Evolutionary conservation across 345 rosid genomes (phyloP).

Genomic region (Linum lewisii): DNA sequence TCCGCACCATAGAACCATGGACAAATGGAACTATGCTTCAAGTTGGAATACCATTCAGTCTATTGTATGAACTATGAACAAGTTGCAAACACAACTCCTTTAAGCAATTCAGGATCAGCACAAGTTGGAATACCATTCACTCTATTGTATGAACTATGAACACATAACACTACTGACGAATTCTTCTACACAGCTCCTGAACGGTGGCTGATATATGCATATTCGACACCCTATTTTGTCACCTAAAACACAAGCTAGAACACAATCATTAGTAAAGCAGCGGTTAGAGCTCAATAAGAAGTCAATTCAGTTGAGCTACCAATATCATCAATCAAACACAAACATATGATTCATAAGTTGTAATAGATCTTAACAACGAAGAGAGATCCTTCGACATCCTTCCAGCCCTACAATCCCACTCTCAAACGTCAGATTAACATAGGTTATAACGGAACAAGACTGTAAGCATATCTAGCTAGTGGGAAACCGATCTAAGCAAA

Average conservation of each 20-base stretch:
- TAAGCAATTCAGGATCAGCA: constrained; percentile 62
- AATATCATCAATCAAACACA: background rate
- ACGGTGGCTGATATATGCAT: constrained; percentile 71
- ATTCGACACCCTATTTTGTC: constrained; percentile 69
- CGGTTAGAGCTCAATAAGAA: background rate
- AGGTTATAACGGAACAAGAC: no score
- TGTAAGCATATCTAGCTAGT: no score
- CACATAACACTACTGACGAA: constrained; percentile 86
- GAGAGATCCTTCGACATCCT: constrained; percentile 70
- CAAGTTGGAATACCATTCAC: constrained; percentile 84
- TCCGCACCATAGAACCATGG: no score
- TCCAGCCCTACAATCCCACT: constrained; percentile 49
- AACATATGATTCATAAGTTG: background rate
- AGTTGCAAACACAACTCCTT: constrained; percentile 41
- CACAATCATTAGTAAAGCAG: background rate
- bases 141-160: constrained; percentile 78
- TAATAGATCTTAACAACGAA: constrained; percentile 60
- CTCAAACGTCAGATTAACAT: background rate
- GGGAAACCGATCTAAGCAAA: no score
- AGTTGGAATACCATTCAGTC: no score
- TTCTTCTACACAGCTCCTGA: constrained; percentile 62
- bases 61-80: no score
- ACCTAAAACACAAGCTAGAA: constrained; percentile 34
- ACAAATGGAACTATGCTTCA: no score
- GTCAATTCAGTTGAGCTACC: background rate